These are phyloP conservation scores for Pestalotiopsis sp. DNA, from an alignment of 2,329 filamentous ascomycete species.

Conservation along the genomic window DNA sequence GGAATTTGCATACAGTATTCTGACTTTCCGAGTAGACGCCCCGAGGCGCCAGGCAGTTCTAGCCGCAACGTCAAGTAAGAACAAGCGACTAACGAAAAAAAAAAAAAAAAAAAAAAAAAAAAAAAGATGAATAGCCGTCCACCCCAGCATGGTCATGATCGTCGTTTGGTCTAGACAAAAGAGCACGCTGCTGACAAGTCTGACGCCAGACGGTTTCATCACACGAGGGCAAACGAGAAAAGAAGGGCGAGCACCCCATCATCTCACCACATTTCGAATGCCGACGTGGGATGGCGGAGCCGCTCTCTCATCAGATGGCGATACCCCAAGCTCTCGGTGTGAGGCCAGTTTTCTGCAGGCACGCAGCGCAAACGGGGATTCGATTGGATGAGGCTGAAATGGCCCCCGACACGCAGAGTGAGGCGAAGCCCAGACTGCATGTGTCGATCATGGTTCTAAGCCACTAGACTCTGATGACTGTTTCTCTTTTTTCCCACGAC, in stretches of 20 bases:
- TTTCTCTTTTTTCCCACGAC: not conserved
- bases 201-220: constrained; percentile 4
- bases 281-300: not conserved
- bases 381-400: constrained; percentile 6
- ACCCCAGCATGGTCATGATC: not conserved
- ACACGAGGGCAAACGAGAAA: not conserved
- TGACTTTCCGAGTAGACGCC: not conserved
- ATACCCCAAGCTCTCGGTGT: not conserved
- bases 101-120: not conserved
- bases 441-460: constrained; percentile 12
- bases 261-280: not conserved
- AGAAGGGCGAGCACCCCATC: constrained; percentile 1
- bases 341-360: not conserved
- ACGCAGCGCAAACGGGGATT: constrained; percentile 2
- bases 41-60: not conserved
- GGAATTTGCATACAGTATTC: too few relatives aligned
- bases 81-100: not conserved
- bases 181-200: not conserved
- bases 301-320: not conserved
- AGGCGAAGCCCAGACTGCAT: constrained; percentile 8
- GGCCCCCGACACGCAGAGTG: constrained; percentile 4
- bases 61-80: not conserved
- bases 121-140: too few relatives aligned
- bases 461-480: constrained; percentile 10
- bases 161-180: not conserved